Base-by-base conservation (phyloP, 2,329 filamentous ascomycete species). In the Xylariaceae sp. region DNA sequence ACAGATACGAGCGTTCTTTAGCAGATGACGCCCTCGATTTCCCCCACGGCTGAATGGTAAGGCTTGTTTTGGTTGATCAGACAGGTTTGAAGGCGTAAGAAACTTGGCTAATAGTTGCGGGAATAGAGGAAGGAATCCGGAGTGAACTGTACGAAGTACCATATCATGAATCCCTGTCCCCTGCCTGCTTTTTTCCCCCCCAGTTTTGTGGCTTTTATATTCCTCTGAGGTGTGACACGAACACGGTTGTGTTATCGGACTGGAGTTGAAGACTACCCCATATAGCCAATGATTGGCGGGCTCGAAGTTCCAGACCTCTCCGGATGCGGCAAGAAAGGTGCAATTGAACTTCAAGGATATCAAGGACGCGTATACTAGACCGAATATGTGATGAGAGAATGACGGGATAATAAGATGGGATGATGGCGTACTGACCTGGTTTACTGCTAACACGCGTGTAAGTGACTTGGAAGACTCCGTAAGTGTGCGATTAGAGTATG, bases 191-290 rank as follows among this genome's bases (percentile, higher is more conserved):
- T 54, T 44, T 20, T 14, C 41, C 20, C 50, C 23, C 53, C 45
- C 48, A 20, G 46, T 52, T 49, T 54, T 52, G 50, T 59, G 37
- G 46, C 20, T 58, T 29, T 44, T 52, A 41, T 52, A 54, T 56
- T 54, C 46, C 44, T 52, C 20, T 20, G 26, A 52, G 21, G 50
- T 58, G 50, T 50, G 46, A 54, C 51, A 40, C 47, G 51, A 46
- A 51, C 42, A 16, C n/a, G 40, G 43, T 54, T 56, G 52, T 52
- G 50, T 44, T 45, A 53, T 61, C 43, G 54, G 29, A 51, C 23
- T 19, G 57, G 40, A 51, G 23, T 16, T 48, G 49, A 32, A 26
- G 3, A 54, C 52, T 52, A 40, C 37, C 53, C 44, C 19, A 52
- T 57, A n/a, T 20, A 7, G 21, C 23, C n/a, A 20, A 48, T 44